Evolutionary conservation across 2,329 filamentous ascomycete species (phyloP), one percentile per base, ranked within the genome.

Genomic region (Calonectria naviculata): DNA sequence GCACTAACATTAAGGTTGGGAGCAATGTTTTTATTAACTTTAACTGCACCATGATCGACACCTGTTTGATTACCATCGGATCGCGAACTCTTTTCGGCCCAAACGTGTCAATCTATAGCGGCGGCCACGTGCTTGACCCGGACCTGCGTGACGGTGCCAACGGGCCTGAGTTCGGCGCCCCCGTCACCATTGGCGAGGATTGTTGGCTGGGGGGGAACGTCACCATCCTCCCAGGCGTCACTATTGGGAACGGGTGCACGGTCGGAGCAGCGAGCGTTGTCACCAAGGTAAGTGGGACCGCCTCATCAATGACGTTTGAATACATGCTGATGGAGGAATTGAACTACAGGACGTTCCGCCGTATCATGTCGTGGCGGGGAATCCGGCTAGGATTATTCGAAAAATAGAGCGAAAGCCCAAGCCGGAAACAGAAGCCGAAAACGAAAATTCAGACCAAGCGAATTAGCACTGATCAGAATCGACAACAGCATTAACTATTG

Each of bases 181-280:
- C 93, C 13, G 94, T 98, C 71, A 88, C 86, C 36, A 91, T 97
- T 65, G 94, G 92, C 0, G 92, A 95, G 74, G 95, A 97, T 84
- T 94, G 93, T 83, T 95, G 94, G 94, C 83, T 96, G 31, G 93
- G 92, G 1, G 93, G 93, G 0, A 92, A 91, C 78, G 91, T 91
- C 6, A 90, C 87, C 24, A 89, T 97, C 24, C 84, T 95, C 49
- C 91, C 94, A 0, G 95, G 95, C 0, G 91, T 97, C 24, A 95
- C 89, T 1, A 93, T 97, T 74, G 95, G 95, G 0, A 87, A 88
- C 65, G 94, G 95, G 0, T 87, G 86, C 8, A 93, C 92, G 0
- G 88, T 97, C 72, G 95, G 94, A 1, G 95, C 95, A 1, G 94
- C 93, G 1, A 94, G 92, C 79, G 93, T 97, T 4, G 94, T 97